Percentiles rank a stretch among this genome's conserved stretches.
phyloP scores from a whole-genome alignment of 768 basidiomycete genomes.

The Imleria badia region DNA sequence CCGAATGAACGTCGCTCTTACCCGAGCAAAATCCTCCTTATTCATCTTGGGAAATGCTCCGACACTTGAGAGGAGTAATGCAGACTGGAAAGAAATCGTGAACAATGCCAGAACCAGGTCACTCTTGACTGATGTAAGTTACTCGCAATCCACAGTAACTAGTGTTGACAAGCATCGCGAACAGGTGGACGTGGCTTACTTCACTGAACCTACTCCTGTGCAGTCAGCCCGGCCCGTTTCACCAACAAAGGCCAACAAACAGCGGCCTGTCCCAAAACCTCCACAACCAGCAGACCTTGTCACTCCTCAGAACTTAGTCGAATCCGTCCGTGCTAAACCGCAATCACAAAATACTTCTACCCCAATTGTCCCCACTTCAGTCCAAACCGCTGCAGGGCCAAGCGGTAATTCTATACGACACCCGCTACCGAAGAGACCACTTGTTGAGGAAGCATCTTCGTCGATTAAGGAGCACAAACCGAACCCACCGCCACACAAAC shows the following conservation, averaged over 20 bases:
- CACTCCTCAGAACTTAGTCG: conserved; percentile 39
- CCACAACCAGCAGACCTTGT: conserved; percentile 35
- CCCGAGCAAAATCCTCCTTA: conserved; percentile 91
- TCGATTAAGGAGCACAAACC: conserved; percentile 22
- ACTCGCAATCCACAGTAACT: not conserved
- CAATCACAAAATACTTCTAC: conserved; percentile 14
- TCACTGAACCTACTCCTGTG: conserved; percentile 31
- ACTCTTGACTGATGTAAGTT: conserved; percentile 59
- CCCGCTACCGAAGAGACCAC: conserved; percentile 22
- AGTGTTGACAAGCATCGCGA: not conserved
- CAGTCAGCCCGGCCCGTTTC: conserved; percentile 17
- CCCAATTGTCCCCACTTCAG: not conserved
- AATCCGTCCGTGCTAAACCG: conserved; percentile 28
- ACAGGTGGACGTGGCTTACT: conserved; percentile 39
- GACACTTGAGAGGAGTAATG: conserved; percentile 85
- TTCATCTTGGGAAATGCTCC: conserved; percentile 91
- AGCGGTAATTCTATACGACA: conserved; percentile 11
- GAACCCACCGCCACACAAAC: conserved; percentile 30
- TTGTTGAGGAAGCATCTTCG: conserved; percentile 17
- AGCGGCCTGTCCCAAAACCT: conserved; percentile 14
- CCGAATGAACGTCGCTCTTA: conserved; percentile 98
- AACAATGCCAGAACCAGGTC: conserved; percentile 68
- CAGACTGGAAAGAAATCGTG: conserved; percentile 76
- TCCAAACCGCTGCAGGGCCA: not conserved
- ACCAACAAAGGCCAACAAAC: conserved; percentile 24